Conservation (phyloP, 345 rosid genomes). For the Heritiera fomes region DNA sequence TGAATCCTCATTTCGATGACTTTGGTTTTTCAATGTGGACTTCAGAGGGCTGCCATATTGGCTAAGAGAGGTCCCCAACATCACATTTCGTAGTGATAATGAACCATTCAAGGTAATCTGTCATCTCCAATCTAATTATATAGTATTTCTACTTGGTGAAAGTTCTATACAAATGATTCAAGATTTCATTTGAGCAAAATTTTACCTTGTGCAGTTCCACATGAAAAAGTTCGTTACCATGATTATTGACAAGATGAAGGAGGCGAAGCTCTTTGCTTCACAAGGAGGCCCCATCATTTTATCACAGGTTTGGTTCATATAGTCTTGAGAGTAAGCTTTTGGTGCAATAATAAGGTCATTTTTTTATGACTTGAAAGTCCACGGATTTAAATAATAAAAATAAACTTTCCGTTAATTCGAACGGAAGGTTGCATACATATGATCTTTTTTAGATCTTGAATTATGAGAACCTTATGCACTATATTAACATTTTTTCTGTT, state of each 20-base stretch:
- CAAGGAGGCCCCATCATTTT: constrained; percentile 84
- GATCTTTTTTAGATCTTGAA: too few relatives aligned
- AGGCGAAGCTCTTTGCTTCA: constrained; percentile 58
- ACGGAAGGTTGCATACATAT: too few relatives aligned
- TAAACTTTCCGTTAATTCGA: too few relatives aligned
- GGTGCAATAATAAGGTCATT: too few relatives aligned
- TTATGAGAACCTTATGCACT: too few relatives aligned
- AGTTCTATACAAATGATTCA: neutral
- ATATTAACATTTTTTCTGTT: neutral
- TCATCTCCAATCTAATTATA: neutral
- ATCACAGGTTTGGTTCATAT: constrained; percentile 45
- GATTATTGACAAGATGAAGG: constrained; percentile 43
- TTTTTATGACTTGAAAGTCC: too few relatives aligned
- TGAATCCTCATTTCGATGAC: neutral
- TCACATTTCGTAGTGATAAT: constrained; percentile 76
- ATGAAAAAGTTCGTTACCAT: constrained; percentile 56
- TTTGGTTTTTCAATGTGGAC: constrained; percentile 4
- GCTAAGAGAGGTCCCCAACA: constrained; percentile 70
- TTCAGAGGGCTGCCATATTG: constrained; percentile 89
- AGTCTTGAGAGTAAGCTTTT: too few relatives aligned
- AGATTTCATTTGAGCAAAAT: neutral
- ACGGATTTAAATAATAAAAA: too few relatives aligned
- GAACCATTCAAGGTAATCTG: constrained; percentile 70
- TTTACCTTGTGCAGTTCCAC: constrained; percentile 39
- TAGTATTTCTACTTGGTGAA: neutral